Base-by-base conservation (phyloP, 148 eudicot species). In the Arctostaphylos glauca region DNA sequence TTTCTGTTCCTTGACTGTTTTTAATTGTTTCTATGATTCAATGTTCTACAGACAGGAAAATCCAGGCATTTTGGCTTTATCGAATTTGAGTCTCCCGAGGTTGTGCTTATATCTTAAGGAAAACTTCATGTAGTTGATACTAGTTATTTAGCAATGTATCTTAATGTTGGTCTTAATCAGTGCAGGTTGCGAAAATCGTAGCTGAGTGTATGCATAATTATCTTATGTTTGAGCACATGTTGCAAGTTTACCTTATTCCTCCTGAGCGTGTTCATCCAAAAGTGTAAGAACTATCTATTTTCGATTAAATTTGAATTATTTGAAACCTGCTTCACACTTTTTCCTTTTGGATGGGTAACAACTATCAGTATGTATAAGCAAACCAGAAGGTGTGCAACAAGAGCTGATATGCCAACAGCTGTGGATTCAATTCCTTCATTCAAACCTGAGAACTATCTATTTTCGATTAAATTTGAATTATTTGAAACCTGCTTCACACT, bases 11-110 rank as follows among this genome's bases (percentile, higher is more conserved):
- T 49, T 54, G 41, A 54, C 19, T 47, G 23, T 55, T 68, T 83
- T 50, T 31, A 5, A 46, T 64, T 74, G 50, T 50, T 67, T 44
- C 14, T 81, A 70, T 79, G 43, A 41, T 54, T 47, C 53, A 21
- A 31, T 88, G 70, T 62, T 87, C 85, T 76, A 23, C 93, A 96
- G 98, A 96, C 98, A 0, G 98, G 97, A 83, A 93, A 94, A 80
- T 92, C 98, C 53, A 94, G 93, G 97, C 98, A 96, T 86, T 93
- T 90, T 86, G 99, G 98, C 62, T 96, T 94, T 89, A 87, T 96
- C 54, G 93, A 96, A 84, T 96, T 96, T 64, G 97, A 91, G 86
- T 96, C 92, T 62, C 94, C 98, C 76, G 99, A 94, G 99, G 98
- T 96, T 48, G 18, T 82, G n/a, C 46, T 47, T 48, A 38, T 81